Conservation (phyloP, 164 flowering plant species). For the Magnolia sinica region DNA sequence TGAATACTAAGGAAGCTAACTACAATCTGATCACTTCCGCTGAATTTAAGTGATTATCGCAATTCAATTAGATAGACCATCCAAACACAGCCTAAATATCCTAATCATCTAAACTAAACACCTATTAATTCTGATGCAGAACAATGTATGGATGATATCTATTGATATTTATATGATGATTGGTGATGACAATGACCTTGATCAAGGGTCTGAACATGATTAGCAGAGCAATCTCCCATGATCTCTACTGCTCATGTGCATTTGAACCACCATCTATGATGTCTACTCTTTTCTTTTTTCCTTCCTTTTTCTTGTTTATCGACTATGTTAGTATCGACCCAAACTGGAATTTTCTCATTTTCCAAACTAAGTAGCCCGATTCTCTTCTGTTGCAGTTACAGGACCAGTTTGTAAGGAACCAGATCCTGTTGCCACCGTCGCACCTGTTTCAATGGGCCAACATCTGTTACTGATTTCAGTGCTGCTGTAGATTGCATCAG, state of each 20-base stretch:
- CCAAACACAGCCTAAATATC: background rate
- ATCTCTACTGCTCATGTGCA: background rate
- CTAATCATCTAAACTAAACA: background rate
- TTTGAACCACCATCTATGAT: no score
- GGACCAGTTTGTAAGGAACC: conserved; percentile 30
- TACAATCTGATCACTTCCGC: background rate
- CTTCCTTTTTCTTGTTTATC: background rate
- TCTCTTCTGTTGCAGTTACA: conserved; percentile 33
- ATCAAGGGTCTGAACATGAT: no score
- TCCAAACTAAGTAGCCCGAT: conserved; percentile 29
- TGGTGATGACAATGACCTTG: background rate
- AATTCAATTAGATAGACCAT: background rate
- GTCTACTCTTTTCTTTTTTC: background rate
- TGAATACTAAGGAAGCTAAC: background rate
- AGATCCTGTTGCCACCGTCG: conserved; percentile 21
- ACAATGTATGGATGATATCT: background rate
- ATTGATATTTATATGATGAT: background rate
- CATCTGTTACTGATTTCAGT: background rate
- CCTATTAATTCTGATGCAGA: background rate
- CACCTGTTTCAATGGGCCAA: conserved; percentile 24
- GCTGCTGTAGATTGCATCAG: no score
- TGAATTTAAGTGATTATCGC: background rate
- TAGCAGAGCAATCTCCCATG: background rate
- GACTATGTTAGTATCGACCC: conserved; percentile 21
- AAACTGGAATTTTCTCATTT: conserved; percentile 4